Percentiles rank a stretch among this genome's conserved stretches.
Conservation (phyloP, 1,284 basidiomycete genomes). For the Leccinum griseonigrum region DNA sequence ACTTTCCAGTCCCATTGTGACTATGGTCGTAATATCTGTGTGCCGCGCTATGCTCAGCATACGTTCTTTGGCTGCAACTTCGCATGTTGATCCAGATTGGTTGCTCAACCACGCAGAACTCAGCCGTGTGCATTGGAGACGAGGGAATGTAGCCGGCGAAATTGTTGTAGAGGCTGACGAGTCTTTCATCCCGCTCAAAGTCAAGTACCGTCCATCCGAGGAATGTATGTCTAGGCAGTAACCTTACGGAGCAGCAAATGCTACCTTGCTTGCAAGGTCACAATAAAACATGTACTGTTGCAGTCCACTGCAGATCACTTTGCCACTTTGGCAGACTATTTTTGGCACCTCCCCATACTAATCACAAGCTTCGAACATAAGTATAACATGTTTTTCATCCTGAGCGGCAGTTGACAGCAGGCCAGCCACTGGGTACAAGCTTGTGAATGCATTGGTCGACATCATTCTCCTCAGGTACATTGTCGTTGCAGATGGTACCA, state of each 20-base stretch:
- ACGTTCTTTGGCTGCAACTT: constrained; percentile 16
- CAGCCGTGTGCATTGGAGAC: constrained; percentile 17
- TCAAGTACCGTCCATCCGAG: background rate
- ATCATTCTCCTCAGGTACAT: too few relatives aligned
- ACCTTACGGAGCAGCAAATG: background rate
- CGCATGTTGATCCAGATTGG: constrained; percentile 19
- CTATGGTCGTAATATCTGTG: constrained; percentile 8
- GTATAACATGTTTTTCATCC: too few relatives aligned
- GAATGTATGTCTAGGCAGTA: background rate
- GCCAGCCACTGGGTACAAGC: too few relatives aligned
- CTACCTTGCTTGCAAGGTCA: too few relatives aligned
- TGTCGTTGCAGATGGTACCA: too few relatives aligned
- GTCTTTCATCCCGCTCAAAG: background rate
- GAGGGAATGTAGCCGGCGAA: constrained; percentile 9
- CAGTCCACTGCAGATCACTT: too few relatives aligned
- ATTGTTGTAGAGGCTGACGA: constrained; percentile 11
- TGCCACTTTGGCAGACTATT: too few relatives aligned
- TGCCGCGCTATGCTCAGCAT: constrained; percentile 19
- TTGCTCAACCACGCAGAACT: constrained; percentile 21
- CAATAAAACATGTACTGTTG: too few relatives aligned
- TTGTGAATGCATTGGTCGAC: too few relatives aligned
- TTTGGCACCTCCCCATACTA: too few relatives aligned
- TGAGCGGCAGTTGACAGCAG: too few relatives aligned
- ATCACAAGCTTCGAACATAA: too few relatives aligned
- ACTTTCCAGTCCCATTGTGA: constrained; percentile 6